A percentile compares a stretch with the other conserved stretches of the same genome.
Evolutionary conservation across 768 basidiomycete genomes (phyloP).

Genomic region (Mycena capillaripes): DNA sequence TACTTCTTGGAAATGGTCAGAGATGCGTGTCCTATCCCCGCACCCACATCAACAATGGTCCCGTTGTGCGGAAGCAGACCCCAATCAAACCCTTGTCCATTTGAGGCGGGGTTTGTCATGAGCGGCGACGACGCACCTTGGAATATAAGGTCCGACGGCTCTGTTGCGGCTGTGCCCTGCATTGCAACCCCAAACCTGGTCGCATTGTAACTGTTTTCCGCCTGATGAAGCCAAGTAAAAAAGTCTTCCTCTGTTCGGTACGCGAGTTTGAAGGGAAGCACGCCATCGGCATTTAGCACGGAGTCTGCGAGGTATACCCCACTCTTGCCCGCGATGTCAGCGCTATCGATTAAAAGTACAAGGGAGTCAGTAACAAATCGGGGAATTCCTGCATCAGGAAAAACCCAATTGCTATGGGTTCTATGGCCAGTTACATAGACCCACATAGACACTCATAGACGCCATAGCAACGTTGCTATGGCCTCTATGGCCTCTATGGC

Average conservation of each 20-base stretch:
- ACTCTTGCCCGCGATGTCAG: conserved; percentile 35
- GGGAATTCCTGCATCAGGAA: neutral
- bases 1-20: neutral
- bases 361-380: neutral
- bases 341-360: conserved; percentile 18
- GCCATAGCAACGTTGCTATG: too few relatives aligned
- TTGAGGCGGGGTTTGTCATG: neutral
- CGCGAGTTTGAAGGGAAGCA: neutral
- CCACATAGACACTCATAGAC: too few relatives aligned
- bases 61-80: neutral
- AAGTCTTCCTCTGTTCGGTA: neutral
- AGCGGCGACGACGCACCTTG: conserved; percentile 37
- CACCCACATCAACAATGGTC: neutral
- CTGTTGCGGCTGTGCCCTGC: conserved; percentile 12
- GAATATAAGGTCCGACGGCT: conserved; percentile 18
- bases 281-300: neutral
- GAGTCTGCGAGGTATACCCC: conserved; percentile 12
- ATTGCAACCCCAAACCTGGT: conserved; percentile 21
- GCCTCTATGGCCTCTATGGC: too few relatives aligned
- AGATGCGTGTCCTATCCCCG: neutral
- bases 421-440: too few relatives aligned
- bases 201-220: conserved; percentile 7
- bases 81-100: neutral
- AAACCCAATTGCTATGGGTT: too few relatives aligned
- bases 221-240: neutral